phyloP scores from a whole-genome alignment of 2,329 filamentous ascomycete species.

The Trichoderma sp. region DNA sequence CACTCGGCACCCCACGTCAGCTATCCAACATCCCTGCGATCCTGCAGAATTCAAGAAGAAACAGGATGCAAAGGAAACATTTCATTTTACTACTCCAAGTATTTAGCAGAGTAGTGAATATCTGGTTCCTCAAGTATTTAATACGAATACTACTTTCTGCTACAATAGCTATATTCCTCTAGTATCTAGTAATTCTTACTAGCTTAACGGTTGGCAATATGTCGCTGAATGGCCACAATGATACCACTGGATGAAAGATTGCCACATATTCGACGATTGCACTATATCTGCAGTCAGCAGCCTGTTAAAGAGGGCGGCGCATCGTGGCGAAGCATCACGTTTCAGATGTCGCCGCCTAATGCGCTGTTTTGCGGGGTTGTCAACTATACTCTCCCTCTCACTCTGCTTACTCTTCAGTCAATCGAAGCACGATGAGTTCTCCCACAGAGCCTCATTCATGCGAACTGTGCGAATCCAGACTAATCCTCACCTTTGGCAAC shows the following conservation, averaged over 20 bases:
- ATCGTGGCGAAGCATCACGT: background rate
- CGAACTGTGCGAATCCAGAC: background rate
- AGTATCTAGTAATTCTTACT: background rate
- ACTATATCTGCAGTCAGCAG: background rate
- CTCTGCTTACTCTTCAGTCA: background rate
- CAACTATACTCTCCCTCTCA: background rate
- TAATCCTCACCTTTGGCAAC: conserved; percentile 6
- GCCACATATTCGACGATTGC: background rate
- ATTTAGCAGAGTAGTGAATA: background rate
- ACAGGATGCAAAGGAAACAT: background rate
- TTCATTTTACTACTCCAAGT: background rate
- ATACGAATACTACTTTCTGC: background rate
- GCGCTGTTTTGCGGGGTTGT: background rate
- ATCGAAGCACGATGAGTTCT: background rate
- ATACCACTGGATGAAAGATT: background rate
- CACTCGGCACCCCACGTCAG: background rate
- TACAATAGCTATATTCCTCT: background rate
- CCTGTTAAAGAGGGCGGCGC: background rate
- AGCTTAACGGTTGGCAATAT: background rate
- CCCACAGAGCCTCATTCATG: background rate
- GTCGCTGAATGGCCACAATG: background rate
- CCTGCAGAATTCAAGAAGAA: background rate
- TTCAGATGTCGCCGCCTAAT: background rate
- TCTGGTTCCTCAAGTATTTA: background rate
- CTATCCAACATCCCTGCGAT: background rate